Percentiles rank a stretch among this genome's conserved stretches.
phyloP scores from a whole-genome alignment of 306 rosid species.

The Trichosanthes cucumerina region DNA sequence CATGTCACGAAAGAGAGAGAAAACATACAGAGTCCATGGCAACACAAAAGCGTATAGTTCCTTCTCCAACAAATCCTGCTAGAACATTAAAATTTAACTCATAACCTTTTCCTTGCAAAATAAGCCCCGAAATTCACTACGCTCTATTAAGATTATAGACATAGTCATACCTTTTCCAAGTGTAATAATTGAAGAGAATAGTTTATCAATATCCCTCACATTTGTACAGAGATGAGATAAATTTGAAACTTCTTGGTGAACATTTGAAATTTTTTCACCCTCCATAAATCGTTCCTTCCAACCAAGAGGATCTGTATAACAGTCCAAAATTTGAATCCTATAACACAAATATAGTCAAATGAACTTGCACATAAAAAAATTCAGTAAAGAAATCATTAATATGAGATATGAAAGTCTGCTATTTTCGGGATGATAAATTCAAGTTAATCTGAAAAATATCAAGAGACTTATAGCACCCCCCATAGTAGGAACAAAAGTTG shows the following conservation, averaged over 20 bases:
- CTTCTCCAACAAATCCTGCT: slow-evolving; percentile 62
- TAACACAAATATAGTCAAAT: slow-evolving; percentile 11
- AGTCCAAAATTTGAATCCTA: slow-evolving; percentile 88
- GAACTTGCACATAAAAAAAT: background rate
- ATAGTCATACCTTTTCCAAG: slow-evolving; percentile 54
- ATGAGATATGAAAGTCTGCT: background rate
- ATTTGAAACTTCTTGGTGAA: slow-evolving; percentile 27
- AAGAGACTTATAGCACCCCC: background rate
- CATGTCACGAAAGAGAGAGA: background rate
- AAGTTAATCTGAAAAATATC: background rate
- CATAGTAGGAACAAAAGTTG: background rate
- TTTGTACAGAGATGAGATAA: slow-evolving; percentile 32
- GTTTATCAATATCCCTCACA: slow-evolving; percentile 51
- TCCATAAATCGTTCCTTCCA: slow-evolving; percentile 56
- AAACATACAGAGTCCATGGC: slow-evolving; percentile 72
- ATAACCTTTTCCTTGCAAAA: background rate
- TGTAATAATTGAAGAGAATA: slow-evolving; percentile 39
- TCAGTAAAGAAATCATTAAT: background rate
- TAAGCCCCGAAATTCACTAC: background rate
- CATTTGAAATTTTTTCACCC: slow-evolving; percentile 18
- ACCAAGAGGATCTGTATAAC: slow-evolving; percentile 93
- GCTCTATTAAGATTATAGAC: background rate
- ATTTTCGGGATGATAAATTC: background rate
- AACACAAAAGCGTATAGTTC: slow-evolving; percentile 41
- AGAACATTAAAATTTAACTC: slow-evolving; percentile 11